Conservation (phyloP, 164 flowering plant species). For the Brasenia schreberi region DNA sequence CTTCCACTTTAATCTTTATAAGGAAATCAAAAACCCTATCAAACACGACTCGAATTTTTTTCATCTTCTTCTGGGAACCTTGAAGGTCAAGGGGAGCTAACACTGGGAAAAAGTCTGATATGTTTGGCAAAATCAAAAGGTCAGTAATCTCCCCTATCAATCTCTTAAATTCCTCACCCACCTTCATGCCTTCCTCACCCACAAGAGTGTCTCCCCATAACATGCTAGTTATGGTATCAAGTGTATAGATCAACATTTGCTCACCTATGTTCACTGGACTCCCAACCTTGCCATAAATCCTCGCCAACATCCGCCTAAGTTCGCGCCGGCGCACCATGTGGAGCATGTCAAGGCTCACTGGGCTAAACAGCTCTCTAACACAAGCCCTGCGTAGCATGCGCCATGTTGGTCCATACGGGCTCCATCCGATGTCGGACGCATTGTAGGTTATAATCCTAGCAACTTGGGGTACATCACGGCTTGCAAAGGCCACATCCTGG, state of each 20-base stretch:
- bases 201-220: constrained; percentile 40
- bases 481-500: constrained; percentile 34
- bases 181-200: constrained; percentile 18
- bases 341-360: constrained; percentile 20
- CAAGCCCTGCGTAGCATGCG: constrained; percentile 33
- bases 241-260: constrained; percentile 23
- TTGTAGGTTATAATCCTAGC: constrained; percentile 18
- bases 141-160: constrained; percentile 21
- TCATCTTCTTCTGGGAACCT: constrained; percentile 24
- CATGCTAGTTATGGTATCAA: constrained; percentile 33
- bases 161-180: constrained; percentile 22
- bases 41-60: constrained; percentile 7
- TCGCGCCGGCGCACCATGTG: constrained; percentile 24
- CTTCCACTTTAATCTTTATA: constrained; percentile 20
- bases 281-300: constrained; percentile 13
- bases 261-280: constrained; percentile 30
- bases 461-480: constrained; percentile 28
- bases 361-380: constrained; percentile 25
- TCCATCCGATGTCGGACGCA: constrained; percentile 26
- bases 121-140: constrained; percentile 30
- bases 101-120: constrained; percentile 43
- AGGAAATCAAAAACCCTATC: constrained; percentile 28
- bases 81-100: constrained; percentile 42
- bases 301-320: constrained; percentile 12
- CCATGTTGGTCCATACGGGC: constrained; percentile 31